Base-by-base conservation (phyloP, 495 filamentous ascomycete species). In the Podospora conica region DNA sequence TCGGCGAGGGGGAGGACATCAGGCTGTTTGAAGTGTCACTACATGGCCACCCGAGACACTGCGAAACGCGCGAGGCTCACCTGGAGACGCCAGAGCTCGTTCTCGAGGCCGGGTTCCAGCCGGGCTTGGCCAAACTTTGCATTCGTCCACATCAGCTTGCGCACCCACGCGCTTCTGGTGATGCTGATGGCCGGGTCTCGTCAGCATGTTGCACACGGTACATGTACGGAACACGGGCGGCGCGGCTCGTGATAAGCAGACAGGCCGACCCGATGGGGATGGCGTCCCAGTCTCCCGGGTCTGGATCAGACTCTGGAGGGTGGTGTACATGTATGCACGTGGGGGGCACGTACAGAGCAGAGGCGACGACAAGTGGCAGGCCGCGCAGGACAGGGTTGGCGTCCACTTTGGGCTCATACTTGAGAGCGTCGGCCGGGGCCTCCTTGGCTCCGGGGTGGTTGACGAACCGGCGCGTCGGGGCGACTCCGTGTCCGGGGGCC, bases 91-190 rank as follows among this genome's bases (percentile, higher is more conserved):
- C 86, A 83, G 15, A 82, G 71, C 69, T 88, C 87, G 22, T 80
- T 66, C 8, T 86, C 77, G 15, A 97, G 81, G 23, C 83, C 80
- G 4, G 78, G 75, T 9, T 89, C 79, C 31, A 85, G 71, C 60
- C 84, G 86, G 28, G 92, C 81, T 25, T 77, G 70, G 53, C 77
- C 81, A 67, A 97, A 92, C 22, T 88, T 88, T 27, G 91, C 91
- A 77, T 92, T 94, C 56, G 70, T 76, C 90, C 90, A 97, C 22
- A 79, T 64, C 4, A 69, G 68, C 24, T 73, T 73, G 20, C 76
- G 74, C 6, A 80, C 5, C 9, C 69, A 71, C 11, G 64, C 54
- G 11, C 68, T 59, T 53, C 65, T 66, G 8, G 68, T 55, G 21
- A 78, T 55, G n/a, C 79, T 82, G 53, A 25, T 9, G 20, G 20